Percentiles rank a stretch among this genome's conserved stretches.
Evolutionary conservation across 805 yeast species (phyloP).

Genomic region (Myxozyma neotropica): DNA sequence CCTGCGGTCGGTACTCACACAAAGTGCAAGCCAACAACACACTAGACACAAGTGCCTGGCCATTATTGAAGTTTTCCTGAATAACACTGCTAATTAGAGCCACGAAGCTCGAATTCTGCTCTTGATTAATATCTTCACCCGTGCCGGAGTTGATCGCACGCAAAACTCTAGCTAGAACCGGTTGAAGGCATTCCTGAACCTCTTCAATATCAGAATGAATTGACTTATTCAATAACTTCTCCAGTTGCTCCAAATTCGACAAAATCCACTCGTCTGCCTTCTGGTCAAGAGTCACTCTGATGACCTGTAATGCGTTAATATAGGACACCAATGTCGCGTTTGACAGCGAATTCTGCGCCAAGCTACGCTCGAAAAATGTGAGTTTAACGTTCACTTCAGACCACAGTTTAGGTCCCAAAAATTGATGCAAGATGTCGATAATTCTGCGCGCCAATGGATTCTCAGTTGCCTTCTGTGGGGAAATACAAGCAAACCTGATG

Average conservation of each 20-base stretch:
- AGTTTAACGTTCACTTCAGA: slow-evolving; percentile 85
- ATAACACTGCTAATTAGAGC: slow-evolving; percentile 65
- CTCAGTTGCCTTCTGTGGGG: slow-evolving; percentile 82
- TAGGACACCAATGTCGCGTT: slow-evolving; percentile 63
- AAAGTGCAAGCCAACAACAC: slow-evolving; percentile 69
- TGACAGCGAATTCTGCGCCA: slow-evolving; percentile 75
- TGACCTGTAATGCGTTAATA: slow-evolving; percentile 86
- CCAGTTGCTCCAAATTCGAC: slow-evolving; percentile 67
- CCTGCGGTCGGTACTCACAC: slow-evolving; percentile 70
- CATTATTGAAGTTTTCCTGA: slow-evolving; percentile 71
- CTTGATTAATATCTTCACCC: slow-evolving; percentile 56
- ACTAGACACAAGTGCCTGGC: slow-evolving; percentile 81
- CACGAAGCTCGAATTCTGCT: slow-evolving; percentile 65
- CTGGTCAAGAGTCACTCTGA: slow-evolving; percentile 79
- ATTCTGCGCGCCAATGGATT: slow-evolving; percentile 81
- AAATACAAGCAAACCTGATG: slow-evolving; percentile 83
- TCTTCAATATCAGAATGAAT: slow-evolving; percentile 81
- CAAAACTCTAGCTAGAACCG: slow-evolving; percentile 70
- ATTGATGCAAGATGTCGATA: slow-evolving; percentile 69
- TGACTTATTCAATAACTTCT: slow-evolving; percentile 75
- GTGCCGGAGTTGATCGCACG: slow-evolving; percentile 58
- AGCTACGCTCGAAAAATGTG: slow-evolving; percentile 82
- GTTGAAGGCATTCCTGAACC: slow-evolving; percentile 79
- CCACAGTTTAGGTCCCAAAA: slow-evolving; percentile 78
- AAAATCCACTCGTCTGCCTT: slow-evolving; percentile 78